Conservation (phyloP, 805 yeast genomes). For the Sugiyamaella chiloensis region DNA sequence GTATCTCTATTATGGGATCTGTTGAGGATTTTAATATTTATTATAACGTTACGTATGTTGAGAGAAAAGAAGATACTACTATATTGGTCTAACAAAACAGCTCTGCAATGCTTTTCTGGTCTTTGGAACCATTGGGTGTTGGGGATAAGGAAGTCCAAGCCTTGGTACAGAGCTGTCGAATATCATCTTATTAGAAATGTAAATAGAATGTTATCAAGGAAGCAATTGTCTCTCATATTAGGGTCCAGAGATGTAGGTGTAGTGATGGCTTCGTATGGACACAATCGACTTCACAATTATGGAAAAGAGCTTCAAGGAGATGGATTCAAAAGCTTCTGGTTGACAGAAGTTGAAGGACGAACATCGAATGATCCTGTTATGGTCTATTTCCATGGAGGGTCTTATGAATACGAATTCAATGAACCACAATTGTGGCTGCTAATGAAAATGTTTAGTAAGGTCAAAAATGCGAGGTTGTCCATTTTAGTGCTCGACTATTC, state of each 20-base stretch:
- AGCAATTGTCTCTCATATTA: not conserved
- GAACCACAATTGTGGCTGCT: conserved; percentile 1
- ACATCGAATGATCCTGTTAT: conserved; percentile 19
- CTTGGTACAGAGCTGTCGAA: conserved; percentile 2
- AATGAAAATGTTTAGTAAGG: not conserved
- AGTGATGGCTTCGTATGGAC: not conserved
- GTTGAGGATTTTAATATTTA: no score
- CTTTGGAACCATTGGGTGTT: conserved; percentile 1
- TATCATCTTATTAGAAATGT: not conserved
- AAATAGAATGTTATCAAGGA: not conserved
- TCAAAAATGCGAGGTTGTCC: conserved; percentile 12
- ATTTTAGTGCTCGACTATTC: conserved; percentile 17
- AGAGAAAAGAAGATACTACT: no score
- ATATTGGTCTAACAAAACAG: no score
- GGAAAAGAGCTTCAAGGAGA: not conserved
- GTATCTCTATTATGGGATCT: not conserved
- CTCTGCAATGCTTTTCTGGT: not conserved
- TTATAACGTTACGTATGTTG: no score
- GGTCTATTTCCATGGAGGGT: conserved; percentile 20
- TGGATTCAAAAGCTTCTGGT: conserved; percentile 12
- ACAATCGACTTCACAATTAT: not conserved
- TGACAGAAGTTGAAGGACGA: conserved; percentile 14
- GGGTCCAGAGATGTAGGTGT: not conserved
- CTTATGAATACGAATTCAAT: conserved; percentile 13
- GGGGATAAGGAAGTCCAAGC: not conserved